Base-by-base conservation (phyloP, 306 rosid species). In the Biancaea sappan region DNA sequence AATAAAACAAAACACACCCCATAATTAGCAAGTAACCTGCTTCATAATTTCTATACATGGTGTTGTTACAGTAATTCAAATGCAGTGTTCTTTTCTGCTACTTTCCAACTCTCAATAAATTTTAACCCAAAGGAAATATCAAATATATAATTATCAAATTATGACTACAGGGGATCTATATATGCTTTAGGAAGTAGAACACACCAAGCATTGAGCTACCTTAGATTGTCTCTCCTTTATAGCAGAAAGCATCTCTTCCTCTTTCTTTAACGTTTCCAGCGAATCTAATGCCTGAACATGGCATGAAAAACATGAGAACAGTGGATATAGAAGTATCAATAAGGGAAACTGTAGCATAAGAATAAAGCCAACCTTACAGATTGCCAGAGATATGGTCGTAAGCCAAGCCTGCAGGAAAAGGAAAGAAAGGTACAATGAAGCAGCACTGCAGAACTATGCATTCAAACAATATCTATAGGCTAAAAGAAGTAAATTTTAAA, bases 261-360 rank as follows among this genome's bases (percentile, higher is more conserved):
- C 99, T 81, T 84, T 90, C 83, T 90, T 90, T 29, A 95, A 85
- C 99, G 90, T 86, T 71, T 95, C 98, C 73, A 90, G 50, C 46
- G 92, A 83, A 87, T 90, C 99, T 32, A 88, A 60, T 26, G 98
- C 88, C 98, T 94, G 87, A 82, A 47, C 64, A 77, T 59, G 35
- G 8, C 48, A 66, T 34, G n/a, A 77, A 43, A 77, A 38, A 60
- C 53, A 60, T 72, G 61, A 83, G 80, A 43, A 72, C 28, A 65
- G 14, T n/a, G 28, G 43, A 72, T 57, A 26, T 54, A 48, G 57
- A 80, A 38, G 43, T 19, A 62, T 50, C 43, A 78, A 14, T 48
- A n/a, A 3, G 52, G 74, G 43, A 59, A 65, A 75, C 26, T 22
- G 71, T 44, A 50, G 72, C 41, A 47, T 24, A 29, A 72, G 56